phyloP scores from a whole-genome alignment of 345 rosid genomes.

The Raphanus sativus region DNA sequence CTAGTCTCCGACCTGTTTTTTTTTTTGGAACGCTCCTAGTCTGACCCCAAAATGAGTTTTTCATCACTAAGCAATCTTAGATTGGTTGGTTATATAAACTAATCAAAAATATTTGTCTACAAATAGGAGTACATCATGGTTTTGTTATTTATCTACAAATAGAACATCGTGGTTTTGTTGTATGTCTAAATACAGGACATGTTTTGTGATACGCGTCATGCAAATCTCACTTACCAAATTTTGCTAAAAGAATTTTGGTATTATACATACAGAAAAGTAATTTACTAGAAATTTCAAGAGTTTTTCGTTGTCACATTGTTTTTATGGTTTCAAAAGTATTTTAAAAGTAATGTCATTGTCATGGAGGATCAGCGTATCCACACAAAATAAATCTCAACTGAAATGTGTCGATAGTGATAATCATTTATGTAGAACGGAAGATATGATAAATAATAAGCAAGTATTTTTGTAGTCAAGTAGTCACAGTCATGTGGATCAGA shows the following conservation, averaged over 20 bases:
- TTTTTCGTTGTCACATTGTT: not conserved
- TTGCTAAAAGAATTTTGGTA: not conserved
- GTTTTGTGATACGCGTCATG: not conserved
- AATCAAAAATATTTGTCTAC: not conserved
- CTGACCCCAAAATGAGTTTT: not conserved
- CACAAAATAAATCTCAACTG: conserved; percentile 3
- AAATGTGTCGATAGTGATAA: not conserved
- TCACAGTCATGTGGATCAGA: not conserved
- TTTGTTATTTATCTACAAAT: not conserved
- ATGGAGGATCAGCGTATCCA: conserved; percentile 14
- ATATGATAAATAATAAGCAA: not conserved
- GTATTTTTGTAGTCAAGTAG: not conserved
- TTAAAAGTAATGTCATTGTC: conserved; percentile 5
- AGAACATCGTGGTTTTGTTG: not conserved
- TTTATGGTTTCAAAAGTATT: conserved; percentile 14
- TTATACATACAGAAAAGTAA: not conserved
- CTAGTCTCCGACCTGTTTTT: not conserved
- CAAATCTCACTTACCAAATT: conserved; percentile 1
- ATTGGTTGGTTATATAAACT: not conserved
- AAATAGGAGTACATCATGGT: conserved; percentile 2
- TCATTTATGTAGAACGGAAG: not conserved
- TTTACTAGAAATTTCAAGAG: not conserved
- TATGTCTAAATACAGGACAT: not conserved
- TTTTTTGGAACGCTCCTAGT: not conserved
- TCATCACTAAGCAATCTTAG: not conserved